Evolutionary conservation across 768 basidiomycete species (phyloP), one percentile per base, ranked within the genome.

Genomic region (Boletus pseudo-olivaceus): DNA sequence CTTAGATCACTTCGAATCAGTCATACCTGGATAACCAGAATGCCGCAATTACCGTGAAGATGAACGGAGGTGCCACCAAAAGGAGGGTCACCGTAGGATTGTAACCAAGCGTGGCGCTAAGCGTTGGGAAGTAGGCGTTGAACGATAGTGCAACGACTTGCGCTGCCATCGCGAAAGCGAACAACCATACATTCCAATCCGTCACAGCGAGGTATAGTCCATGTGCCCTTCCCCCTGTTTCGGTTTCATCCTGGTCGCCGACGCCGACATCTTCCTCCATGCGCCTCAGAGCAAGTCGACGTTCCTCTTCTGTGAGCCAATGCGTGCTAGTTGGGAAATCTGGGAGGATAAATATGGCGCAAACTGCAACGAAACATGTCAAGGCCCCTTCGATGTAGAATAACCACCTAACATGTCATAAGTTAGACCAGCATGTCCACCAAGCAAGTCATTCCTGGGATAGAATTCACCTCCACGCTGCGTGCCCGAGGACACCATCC

Each of bases 161-260:
- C 6, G 64, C 46, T 3, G 58, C n/a, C 51, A 57, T 41, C 12
- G 84, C 78, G 27, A 90, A 54, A 17, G 88, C 78, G 42, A 93
- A 76, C 79, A 81, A 85, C 86, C 88, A 93, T 35, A 93, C 87
- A 68, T 83, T 88, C 87, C 84, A 83, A 64, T 93, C 91, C 23
- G 73, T 76, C 53, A 90, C 38, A n/a, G 88, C 87, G 57, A 85
- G 67, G 32, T 70, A 60, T 8, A 91, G 63, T 8, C 88, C 88
- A 33, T 73, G 66, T 11, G 70, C 59, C 38, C 49, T 71, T 7
- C 73, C 75, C 12, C 69, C 55, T 12, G 53, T 55, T 56, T 81
- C 78, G 4, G 75, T 78, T 56, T 81, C 74, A 30, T 71, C 71
- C 39, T 80, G 73, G 53, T 85, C 82, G 12, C 78, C 76, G n/a